Evolutionary conservation across 73 alveolate genomes (phyloP).

Genomic region (Tetrahymena malaccensis): DNA sequence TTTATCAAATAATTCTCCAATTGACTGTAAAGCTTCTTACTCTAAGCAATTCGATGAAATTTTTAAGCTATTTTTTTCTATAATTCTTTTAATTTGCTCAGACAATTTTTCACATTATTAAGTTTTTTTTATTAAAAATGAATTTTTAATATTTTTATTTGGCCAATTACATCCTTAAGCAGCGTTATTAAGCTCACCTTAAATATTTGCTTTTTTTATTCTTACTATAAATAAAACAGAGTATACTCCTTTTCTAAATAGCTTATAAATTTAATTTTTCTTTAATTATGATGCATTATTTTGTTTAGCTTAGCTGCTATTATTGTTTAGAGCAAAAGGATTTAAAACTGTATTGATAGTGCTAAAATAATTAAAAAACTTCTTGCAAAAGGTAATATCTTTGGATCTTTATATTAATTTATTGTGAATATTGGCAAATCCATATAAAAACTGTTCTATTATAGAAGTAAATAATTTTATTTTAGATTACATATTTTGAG

Average conservation of each 20-base stretch:
- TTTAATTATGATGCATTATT: background rate
- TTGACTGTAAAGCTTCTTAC: background rate
- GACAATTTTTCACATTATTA: background rate
- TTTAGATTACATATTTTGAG: background rate
- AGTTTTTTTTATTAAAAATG: background rate
- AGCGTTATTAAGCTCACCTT: background rate
- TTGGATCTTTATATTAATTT: background rate
- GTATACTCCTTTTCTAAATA: background rate
- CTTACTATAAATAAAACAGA: background rate
- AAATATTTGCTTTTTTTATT: background rate
- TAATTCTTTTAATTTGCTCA: background rate
- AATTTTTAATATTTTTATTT: background rate
- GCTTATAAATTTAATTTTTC: background rate
- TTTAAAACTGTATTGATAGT: background rate
- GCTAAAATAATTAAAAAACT: background rate
- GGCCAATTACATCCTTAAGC: background rate
- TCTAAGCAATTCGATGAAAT: background rate
- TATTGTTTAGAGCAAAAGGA: background rate
- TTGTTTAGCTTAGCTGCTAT: background rate
- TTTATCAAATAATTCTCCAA: background rate
- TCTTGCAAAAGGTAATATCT: background rate
- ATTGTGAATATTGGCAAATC: background rate
- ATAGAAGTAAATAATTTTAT: background rate
- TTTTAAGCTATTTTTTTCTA: background rate
- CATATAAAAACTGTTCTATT: background rate